Conservation (phyloP, 2,329 filamentous ascomycete species). For the Fragosphaeria purpurea region DNA sequence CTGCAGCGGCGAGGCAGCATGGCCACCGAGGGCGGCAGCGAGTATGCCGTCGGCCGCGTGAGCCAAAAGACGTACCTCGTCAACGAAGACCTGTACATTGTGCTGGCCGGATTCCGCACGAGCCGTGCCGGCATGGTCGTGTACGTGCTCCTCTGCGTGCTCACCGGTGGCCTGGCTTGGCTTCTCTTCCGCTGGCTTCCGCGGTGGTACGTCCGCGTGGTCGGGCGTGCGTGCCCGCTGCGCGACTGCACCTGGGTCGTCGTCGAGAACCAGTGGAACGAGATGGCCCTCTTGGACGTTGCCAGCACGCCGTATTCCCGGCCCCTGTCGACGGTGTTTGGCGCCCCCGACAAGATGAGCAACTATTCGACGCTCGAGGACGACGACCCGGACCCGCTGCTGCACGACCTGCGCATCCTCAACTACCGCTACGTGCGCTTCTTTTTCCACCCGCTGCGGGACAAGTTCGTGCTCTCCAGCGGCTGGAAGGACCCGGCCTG, state of each 20-base stretch:
- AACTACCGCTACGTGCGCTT: conserved; percentile 94
- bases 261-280: conserved; percentile 93
- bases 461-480: conserved; percentile 77
- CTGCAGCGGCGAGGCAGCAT: conserved; percentile 56
- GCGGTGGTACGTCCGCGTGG: conserved; percentile 67
- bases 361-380: conserved; percentile 5
- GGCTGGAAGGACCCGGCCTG: conserved; percentile 93
- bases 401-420: conserved; percentile 64
- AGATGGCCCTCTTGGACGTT: conserved; percentile 70
- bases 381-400: conserved; percentile 62
- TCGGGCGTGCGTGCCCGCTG: conserved; percentile 60
- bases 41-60: conserved; percentile 50
- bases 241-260: conserved; percentile 81
- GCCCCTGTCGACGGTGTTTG: conserved; percentile 55
- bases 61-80: conserved; percentile 90
- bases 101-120: conserved; percentile 82
- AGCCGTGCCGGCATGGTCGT: conserved; percentile 56
- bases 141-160: conserved; percentile 61
- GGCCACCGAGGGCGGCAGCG: conserved; percentile 53
- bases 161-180: conserved; percentile 69
- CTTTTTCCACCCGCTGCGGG: conserved; percentile 78
- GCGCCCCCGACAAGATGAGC: conserved; percentile 48
- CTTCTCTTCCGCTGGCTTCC: conserved; percentile 85
- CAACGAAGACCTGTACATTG: conserved; percentile 89
- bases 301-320: conserved; percentile 42